phyloP scores from a whole-genome alignment of 495 filamentous ascomycete genomes.

The Xylaria bambusicola region DNA sequence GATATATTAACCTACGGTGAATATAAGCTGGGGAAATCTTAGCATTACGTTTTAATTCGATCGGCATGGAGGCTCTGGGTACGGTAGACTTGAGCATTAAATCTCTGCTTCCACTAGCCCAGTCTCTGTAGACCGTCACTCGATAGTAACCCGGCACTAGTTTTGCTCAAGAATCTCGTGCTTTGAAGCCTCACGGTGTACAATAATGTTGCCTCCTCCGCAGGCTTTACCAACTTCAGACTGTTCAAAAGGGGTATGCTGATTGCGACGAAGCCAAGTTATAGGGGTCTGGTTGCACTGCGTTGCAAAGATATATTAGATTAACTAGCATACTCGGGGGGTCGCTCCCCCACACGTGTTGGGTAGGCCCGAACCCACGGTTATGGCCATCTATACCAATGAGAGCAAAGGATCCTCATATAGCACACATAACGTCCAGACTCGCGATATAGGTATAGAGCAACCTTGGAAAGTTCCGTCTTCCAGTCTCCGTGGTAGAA shows the following conservation, averaged over 20 bases:
- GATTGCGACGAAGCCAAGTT: slow-evolving; percentile 11
- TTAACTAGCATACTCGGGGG: slow-evolving; percentile 24
- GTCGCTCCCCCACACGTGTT: slow-evolving; percentile 23
- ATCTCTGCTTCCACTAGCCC: too few relatives aligned
- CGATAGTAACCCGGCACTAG: neutral
- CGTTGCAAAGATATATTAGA: slow-evolving; percentile 22
- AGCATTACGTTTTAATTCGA: slow-evolving; percentile 19
- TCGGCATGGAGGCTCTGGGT: slow-evolving; percentile 22
- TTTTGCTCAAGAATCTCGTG: too few relatives aligned
- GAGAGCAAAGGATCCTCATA: slow-evolving; percentile 39
- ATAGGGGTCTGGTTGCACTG: slow-evolving; percentile 18
- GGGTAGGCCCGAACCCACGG: slow-evolving; percentile 31
- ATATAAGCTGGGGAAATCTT: slow-evolving; percentile 30
- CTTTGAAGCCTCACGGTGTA: neutral
- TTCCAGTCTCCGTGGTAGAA: slow-evolving; percentile 39
- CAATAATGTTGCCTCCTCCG: neutral
- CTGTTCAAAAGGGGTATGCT: slow-evolving; percentile 10
- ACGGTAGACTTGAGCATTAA: neutral
- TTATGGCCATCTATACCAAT: slow-evolving; percentile 38
- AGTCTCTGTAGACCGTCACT: neutral
- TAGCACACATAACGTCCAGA: slow-evolving; percentile 33
- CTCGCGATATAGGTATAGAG: slow-evolving; percentile 34
- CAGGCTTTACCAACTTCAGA: neutral
- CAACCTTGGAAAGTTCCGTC: slow-evolving; percentile 22
- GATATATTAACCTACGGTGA: slow-evolving; percentile 27